Percentiles rank a stretch among this genome's conserved stretches.
These are phyloP conservation scores for Lepraria neglecta DNA, from an alignment of 495 filamentous ascomycete species.

Conservation along the genomic window DNA sequence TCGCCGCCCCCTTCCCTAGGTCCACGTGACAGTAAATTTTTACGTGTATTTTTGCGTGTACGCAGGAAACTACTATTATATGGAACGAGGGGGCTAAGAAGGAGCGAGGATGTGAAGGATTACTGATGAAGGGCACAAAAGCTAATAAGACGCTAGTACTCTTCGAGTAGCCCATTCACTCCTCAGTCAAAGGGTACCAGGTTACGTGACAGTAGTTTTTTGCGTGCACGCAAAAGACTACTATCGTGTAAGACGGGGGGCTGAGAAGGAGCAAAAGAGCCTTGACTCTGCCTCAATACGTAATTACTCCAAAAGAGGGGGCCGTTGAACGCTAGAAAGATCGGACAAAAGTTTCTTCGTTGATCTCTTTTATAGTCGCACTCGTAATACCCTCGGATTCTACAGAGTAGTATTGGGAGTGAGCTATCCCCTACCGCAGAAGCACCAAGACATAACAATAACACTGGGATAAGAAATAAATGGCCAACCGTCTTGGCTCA, in stretches of 20 bases:
- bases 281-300: constrained; percentile 9
- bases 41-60: background rate
- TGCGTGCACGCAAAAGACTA: background rate
- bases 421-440: background rate
- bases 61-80: background rate
- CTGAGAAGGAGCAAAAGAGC: constrained; percentile 7
- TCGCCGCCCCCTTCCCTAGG: background rate
- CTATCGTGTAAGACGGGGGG: background rate
- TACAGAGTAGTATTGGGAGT: background rate
- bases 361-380: background rate
- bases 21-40: background rate
- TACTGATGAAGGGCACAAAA: no score
- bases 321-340: background rate
- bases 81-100: background rate
- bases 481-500: background rate
- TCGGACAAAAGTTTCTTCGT: background rate
- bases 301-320: constrained; percentile 8
- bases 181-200: background rate
- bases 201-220: no score
- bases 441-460: background rate
- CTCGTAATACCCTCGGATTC: background rate
- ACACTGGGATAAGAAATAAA: background rate
- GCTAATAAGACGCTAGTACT: background rate
- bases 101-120: background rate
- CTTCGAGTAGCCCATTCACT: background rate